Percentiles rank a stretch among this genome's conserved stretches.
Evolutionary conservation across 305 asterid species (phyloP).

Genomic region (Ajuga reptans): DNA sequence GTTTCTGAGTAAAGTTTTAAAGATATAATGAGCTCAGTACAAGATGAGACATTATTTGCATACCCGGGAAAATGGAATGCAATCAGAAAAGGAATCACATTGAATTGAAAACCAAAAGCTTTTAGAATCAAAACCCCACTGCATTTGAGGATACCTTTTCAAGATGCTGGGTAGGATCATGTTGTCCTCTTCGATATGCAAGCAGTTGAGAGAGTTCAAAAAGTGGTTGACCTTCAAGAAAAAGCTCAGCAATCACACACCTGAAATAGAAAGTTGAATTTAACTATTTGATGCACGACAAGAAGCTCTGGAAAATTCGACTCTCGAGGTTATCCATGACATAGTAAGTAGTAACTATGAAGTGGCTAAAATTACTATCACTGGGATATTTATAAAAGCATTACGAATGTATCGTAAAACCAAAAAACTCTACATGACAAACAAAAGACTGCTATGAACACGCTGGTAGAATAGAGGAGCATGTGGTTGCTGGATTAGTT

Average conservation of each 20-base stretch:
- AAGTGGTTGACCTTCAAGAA: constrained; percentile 95
- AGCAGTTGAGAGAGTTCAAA: constrained; percentile 96
- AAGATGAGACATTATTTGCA: constrained; percentile 14
- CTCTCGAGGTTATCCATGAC: constrained; percentile 11
- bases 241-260: constrained; percentile 99
- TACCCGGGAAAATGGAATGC: constrained; percentile 10
- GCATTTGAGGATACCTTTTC: constrained; percentile 57
- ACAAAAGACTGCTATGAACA: constrained; percentile 2
- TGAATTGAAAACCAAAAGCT: constrained; percentile 10
- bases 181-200: constrained; percentile 97
- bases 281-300: constrained; percentile 14
- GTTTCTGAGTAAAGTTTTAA: neutral
- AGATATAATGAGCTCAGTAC: constrained; percentile 6
- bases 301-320: neutral
- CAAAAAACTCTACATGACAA: neutral
- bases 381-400: neutral
- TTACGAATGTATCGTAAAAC: constrained; percentile 2
- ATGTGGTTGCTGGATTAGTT: neutral
- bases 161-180: constrained; percentile 93
- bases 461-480: constrained; percentile 12
- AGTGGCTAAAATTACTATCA: constrained; percentile 4
- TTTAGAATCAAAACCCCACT: neutral
- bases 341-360: neutral
- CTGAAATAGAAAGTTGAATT: constrained; percentile 45
- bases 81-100: neutral